A percentile compares a stretch with the other conserved stretches of the same genome.
Evolutionary conservation across 495 filamentous ascomycete species (phyloP).

Genomic region (Trichoderma virens): DNA sequence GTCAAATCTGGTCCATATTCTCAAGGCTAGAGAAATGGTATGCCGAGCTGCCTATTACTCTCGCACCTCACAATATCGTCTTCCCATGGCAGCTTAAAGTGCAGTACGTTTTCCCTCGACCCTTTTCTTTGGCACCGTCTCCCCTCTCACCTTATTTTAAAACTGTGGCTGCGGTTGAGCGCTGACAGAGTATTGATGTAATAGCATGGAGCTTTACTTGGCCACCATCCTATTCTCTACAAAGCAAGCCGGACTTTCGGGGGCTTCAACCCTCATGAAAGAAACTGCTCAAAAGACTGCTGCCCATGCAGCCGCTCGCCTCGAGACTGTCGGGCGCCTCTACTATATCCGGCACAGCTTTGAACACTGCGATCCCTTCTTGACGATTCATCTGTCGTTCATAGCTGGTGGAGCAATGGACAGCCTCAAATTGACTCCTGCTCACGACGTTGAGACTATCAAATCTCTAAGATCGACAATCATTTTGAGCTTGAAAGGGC

Average conservation of each 20-base stretch:
- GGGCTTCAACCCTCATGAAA: background rate
- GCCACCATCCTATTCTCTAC: background rate
- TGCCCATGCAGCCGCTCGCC: conserved; percentile 18
- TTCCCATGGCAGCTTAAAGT: conserved; percentile 22
- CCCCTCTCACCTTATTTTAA: background rate
- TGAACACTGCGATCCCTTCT: conserved; percentile 20
- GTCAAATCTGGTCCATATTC: background rate
- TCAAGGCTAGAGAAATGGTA: conserved; percentile 16
- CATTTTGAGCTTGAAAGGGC: conserved; percentile 22
- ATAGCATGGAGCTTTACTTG: background rate
- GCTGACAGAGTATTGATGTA: background rate
- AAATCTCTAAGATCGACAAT: conserved; percentile 23
- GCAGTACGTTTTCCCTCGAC: conserved; percentile 16
- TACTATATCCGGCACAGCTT: conserved; percentile 30
- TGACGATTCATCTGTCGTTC: conserved; percentile 20
- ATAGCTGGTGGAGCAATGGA: background rate
- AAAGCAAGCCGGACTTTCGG: background rate
- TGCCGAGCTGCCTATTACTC: conserved; percentile 14
- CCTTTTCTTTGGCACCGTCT: background rate
- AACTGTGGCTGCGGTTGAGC: background rate
- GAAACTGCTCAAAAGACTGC: background rate
- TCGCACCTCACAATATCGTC: conserved; percentile 19
- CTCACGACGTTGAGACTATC: background rate
- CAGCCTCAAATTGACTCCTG: conserved; percentile 2
- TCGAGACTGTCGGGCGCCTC: conserved; percentile 25